phyloP scores from a whole-genome alignment of 331 rosid species.

The Stylosanthes scabra region DNA sequence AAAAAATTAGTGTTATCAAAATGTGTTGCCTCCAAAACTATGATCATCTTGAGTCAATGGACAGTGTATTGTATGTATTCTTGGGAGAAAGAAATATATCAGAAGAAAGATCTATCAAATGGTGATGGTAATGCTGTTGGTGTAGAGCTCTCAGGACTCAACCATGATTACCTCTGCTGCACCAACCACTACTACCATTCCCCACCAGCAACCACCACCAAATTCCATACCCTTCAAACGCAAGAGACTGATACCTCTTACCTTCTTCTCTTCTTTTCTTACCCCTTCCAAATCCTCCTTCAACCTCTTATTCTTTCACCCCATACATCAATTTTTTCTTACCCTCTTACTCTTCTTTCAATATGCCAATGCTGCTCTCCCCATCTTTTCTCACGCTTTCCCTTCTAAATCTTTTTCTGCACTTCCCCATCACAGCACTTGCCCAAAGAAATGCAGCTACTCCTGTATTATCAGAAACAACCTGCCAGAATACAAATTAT shows the following conservation, averaged over 20 bases:
- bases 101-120: too few relatives aligned
- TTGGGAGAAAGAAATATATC: too few relatives aligned
- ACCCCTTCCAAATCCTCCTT: slow-evolving; percentile 17
- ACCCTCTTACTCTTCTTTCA: slow-evolving; percentile 27
- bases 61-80: too few relatives aligned
- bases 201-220: slow-evolving; percentile 55
- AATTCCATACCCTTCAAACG: slow-evolving; percentile 53
- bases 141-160: slow-evolving; percentile 41
- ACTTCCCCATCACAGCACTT: slow-evolving; percentile 43
- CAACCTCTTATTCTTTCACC: slow-evolving; percentile 55
- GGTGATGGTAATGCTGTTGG: slow-evolving; percentile 10
- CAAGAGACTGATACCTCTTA: slow-evolving; percentile 79
- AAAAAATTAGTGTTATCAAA: too few relatives aligned
- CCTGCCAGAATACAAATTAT: slow-evolving; percentile 66
- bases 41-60: too few relatives aligned
- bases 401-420: slow-evolving; percentile 48
- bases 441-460: slow-evolving; percentile 45
- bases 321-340: slow-evolving; percentile 16
- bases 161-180: slow-evolving; percentile 43
- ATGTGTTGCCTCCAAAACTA: too few relatives aligned
- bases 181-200: slow-evolving; percentile 52
- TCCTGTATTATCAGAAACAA: slow-evolving; percentile 48
- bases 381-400: slow-evolving; percentile 42
- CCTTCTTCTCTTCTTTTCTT: slow-evolving; percentile 41
- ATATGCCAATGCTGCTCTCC: slow-evolving; percentile 42